These are phyloP conservation scores for Veloporphyrellus conicus DNA, from an alignment of 1,284 basidiomycete species.

Conservation along the genomic window DNA sequence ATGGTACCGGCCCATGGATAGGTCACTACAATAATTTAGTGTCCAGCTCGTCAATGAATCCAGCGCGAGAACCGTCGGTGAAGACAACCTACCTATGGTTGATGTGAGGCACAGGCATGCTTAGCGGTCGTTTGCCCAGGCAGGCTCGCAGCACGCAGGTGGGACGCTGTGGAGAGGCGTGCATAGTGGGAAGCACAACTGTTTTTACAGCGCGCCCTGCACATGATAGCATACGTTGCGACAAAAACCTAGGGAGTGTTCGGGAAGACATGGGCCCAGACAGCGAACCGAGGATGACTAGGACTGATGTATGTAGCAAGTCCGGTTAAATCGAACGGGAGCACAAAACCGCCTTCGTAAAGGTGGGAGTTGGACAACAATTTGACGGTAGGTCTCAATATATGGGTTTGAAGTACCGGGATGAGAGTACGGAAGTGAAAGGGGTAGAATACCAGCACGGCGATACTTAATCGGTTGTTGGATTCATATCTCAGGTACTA, in stretches of 20 bases:
- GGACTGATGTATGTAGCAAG: background rate
- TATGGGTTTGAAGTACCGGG: background rate
- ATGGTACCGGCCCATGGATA: constrained; percentile 74
- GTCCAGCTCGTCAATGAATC: background rate
- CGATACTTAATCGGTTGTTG: too few relatives aligned
- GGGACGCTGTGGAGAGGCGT: background rate
- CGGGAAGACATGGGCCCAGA: constrained; percentile 19
- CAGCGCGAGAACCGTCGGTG: background rate
- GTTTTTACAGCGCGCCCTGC: constrained; percentile 1
- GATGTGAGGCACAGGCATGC: constrained; percentile 47
- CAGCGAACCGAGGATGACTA: background rate
- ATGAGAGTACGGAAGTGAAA: background rate
- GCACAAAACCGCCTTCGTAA: background rate
- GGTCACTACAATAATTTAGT: constrained; percentile 38
- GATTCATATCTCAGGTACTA: constrained; percentile 1
- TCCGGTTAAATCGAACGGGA: background rate
- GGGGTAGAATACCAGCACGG: background rate
- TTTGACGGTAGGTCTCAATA: background rate
- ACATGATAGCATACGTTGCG: constrained; percentile 9
- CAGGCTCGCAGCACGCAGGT: constrained; percentile 1
- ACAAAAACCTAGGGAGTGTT: constrained; percentile 14
- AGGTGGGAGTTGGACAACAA: background rate
- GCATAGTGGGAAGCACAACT: background rate
- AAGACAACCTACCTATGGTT: constrained; percentile 40
- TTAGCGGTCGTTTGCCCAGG: constrained; percentile 34